Base-by-base conservation (phyloP, 176 grass and related monocot species). In the Avena insularis region DNA sequence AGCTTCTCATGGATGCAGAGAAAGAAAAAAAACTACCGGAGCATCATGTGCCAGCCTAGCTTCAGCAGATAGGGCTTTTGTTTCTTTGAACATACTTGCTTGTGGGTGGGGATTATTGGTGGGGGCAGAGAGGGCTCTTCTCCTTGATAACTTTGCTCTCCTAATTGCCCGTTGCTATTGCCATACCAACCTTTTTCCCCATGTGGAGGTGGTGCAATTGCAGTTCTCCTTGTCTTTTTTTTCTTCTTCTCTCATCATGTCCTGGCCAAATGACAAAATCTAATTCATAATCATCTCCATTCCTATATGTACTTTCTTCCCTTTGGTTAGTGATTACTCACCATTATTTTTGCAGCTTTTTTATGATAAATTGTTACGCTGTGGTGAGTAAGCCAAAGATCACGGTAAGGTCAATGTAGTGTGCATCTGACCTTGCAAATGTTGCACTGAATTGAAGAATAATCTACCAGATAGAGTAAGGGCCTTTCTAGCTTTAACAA, bases 21-120 rank as follows among this genome's bases (percentile, higher is more conserved):
- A 55, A 60, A 75, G 40, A 80, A 20, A 70, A 70, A 15, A 46
- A 61, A 84, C 47, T 9, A 43, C 12, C 54, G 59, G 76, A 56
- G 62, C 63, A 87, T 81, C 86, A 87, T 83, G 87, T 90, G 92
- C 65, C 84, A 82, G 50, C 70, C 84, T 75, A 84, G 82, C 80
- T 89, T 87, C 80, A 87, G 87, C 63, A 84, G 49, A 79, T 43
- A 79, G 75, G 80, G 89, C 72, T 79, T 86, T 89, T 84, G 86
- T 89, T 81, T 87, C 70, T 78, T 66, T 79, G 61, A 86, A 89
- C 86, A 84, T 89, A 80, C 49, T 60, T 76, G 84, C 49, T 59
- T 75, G 82, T 47, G 25, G 46, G 79, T 87, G 46, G 53, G 89
- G n/a, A 82, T 89, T 83, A 91, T 89, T 89, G 87, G 81, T 75